These are phyloP conservation scores for Schizopora paradoxa DNA, from an alignment of 1,284 basidiomycete species.

Conservation along the genomic window DNA sequence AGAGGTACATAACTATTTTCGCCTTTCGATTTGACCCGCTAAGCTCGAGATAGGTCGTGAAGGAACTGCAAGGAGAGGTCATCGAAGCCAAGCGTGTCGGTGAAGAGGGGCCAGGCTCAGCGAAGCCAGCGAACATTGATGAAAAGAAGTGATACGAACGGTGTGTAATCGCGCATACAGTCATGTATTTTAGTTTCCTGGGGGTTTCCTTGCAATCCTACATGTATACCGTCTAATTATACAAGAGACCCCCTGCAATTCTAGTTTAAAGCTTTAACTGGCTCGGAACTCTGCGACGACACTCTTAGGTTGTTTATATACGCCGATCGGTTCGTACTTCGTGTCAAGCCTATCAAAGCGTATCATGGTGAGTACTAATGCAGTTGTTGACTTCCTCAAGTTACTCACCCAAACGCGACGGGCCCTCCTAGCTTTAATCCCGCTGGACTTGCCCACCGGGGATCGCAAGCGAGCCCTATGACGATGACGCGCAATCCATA, in stretches of 20 bases:
- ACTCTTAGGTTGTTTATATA: conserved; percentile 29
- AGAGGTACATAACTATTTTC: conserved; percentile 63
- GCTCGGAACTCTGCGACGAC: conserved; percentile 30
- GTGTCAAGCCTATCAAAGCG: conserved; percentile 16
- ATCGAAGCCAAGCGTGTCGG: conserved; percentile 12
- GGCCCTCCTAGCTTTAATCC: conserved; percentile 52
- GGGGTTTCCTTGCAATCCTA: no score
- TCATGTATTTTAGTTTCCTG: no score
- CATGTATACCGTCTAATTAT: no score
- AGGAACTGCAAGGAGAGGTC: conserved; percentile 14
- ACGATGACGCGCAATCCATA: conserved; percentile 55
- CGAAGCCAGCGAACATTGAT: no score
- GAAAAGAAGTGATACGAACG: no score
- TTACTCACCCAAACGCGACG: conserved; percentile 19
- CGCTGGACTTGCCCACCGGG: conserved; percentile 50
- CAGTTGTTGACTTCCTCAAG: background rate
- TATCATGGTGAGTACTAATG: background rate
- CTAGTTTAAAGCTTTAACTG: no score
- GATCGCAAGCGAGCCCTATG: conserved; percentile 49
- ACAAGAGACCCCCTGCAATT: no score
- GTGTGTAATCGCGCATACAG: no score
- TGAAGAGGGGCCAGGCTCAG: no score
- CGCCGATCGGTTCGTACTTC: conserved; percentile 28
- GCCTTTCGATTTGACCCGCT: no score
- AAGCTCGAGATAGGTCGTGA: conserved; percentile 6